Base-by-base conservation (phyloP, 2,329 filamentous ascomycete species). In the Curvularia spicifera region DNA sequence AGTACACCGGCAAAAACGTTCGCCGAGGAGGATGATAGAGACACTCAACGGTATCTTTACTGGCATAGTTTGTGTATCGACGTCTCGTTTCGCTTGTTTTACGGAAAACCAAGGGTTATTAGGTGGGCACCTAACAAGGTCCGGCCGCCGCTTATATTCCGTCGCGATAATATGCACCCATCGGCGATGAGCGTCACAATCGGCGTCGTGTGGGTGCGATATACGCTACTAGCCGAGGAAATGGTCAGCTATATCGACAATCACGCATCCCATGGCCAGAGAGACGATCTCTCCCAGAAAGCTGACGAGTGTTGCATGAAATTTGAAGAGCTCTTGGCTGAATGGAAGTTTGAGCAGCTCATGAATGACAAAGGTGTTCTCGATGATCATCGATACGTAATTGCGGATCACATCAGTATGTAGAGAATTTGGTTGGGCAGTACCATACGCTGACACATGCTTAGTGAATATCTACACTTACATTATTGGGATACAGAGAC, bases 1-100 rank as follows among this genome's bases (percentile, higher is more conserved):
- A 45, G 44, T 3, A 28, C 50, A 1, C 68, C 65, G 8, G 60
- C 68, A 31, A 62, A 44, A 20, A 66, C 67, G 0, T 57, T 60
- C 4, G 63, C 67, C n/a, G 70, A 72, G 22, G 71, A 74, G 47
- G 46, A 64, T 8, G 33, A 53, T 12, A 57, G 62, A 40, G 59
- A 72, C 4, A 9, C 28, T 1, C 12, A 44, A 3, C 57, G 71
- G n/a, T 66, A 59, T 33, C 33, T 71, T 4, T 74, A 69, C 46
- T 74, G 65, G 65, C 66, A 70, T 8, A 40, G 66, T 9, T 24
- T 73, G 1, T 65, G 65, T 1, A 70, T 60, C 7, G 71, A 74
- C 40, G 57, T 63, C 2, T 22, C 71, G 15, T 73, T 72, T 47
- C 69, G 70, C 2, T 33, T 73, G 9, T 71, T 74, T 40, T 72